phyloP scores from a whole-genome alignment of 2,329 filamentous ascomycete species.

The Botrytis byssoidea region DNA sequence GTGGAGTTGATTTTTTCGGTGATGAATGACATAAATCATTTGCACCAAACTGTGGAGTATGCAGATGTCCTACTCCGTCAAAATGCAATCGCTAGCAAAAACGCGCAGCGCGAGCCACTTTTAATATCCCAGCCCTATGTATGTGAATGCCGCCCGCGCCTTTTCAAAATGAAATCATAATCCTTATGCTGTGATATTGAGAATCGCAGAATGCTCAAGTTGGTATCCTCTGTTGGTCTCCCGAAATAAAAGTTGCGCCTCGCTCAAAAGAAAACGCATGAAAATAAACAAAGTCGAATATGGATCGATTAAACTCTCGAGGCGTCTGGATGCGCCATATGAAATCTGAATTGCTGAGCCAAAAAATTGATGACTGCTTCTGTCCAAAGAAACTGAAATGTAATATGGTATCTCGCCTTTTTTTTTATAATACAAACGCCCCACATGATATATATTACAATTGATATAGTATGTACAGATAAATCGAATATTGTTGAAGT shows the following conservation, averaged over 20 bases:
- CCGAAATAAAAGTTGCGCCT: slow-evolving; percentile 10
- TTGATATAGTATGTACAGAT: slow-evolving; percentile 27
- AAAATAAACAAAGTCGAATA: slow-evolving; percentile 8
- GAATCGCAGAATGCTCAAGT: slow-evolving; percentile 13
- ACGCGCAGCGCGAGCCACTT: slow-evolving; percentile 39
- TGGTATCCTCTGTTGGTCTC: background rate
- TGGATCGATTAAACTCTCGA: slow-evolving; percentile 1
- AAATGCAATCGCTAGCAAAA: slow-evolving; percentile 18
- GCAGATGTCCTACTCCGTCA: background rate
- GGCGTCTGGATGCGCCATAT: slow-evolving; percentile 16
- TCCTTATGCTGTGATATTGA: slow-evolving; percentile 21
- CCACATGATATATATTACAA: slow-evolving; percentile 19
- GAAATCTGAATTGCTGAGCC: slow-evolving; percentile 26
- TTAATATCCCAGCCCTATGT: slow-evolving; percentile 37
- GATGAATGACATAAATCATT: background rate
- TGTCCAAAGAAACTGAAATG: slow-evolving; percentile 14
- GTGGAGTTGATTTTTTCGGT: background rate
- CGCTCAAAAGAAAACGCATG: background rate
- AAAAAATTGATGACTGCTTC: slow-evolving; percentile 7
- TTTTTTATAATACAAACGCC: slow-evolving; percentile 15
- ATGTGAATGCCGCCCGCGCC: slow-evolving; percentile 30
- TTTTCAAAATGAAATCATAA: slow-evolving; percentile 14
- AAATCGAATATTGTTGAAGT: slow-evolving; percentile 22
- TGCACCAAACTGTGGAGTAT: background rate
- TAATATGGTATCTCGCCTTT: slow-evolving; percentile 8